Base-by-base conservation (phyloP, 768 basidiomycete genomes). In the Termitomyces sp. region DNA sequence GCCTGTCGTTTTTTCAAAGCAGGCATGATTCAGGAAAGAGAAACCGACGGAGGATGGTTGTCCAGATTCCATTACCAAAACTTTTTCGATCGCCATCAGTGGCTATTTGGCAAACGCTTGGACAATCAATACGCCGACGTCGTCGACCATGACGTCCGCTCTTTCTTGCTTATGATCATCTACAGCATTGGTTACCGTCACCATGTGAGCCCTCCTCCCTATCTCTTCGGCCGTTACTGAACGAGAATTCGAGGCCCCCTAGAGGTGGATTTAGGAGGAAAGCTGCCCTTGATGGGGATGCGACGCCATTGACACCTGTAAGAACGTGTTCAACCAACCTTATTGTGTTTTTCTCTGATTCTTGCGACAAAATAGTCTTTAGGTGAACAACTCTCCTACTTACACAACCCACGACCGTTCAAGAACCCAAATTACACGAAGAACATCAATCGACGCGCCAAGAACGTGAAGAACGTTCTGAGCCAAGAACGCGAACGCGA, bases 401-500 rank as follows among this genome's bases (percentile, higher is more conserved):
- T 89, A 2, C 82, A 90, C 58, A 71, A 71, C 30, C 85, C 88
- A 0, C 80, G 88, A 0, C 88, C 90, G 0, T 93, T 93, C 77
- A 94, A 94, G 72, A 91, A 87, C 63, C 78, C 83, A 0, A 69
- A 77, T 30, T 89, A 91, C 65, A 77, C 76, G 7, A 91, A 87
- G 72, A 90, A 91, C 64, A 66, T 79, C 7, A 89, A 84, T 59
- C 78, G 90, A 8, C 79, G 91, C 22, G 83, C 88, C 22, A 92
- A 90, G 76, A 91, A 91, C 63, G 68, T 92, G 66, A 94, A 93
- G 72, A 78, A 84, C 3, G 86, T 94, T 2, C 76, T 94, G 22
- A 80, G 81, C 0, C 88, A 90, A 63, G 92, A 93, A 67, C 81
- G 89, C 6, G 92, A 94, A 64, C 79, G 87, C 0, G 89, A 92